Base-by-base conservation (phyloP, 768 basidiomycete species). In the Amyloporia xantha region DNA sequence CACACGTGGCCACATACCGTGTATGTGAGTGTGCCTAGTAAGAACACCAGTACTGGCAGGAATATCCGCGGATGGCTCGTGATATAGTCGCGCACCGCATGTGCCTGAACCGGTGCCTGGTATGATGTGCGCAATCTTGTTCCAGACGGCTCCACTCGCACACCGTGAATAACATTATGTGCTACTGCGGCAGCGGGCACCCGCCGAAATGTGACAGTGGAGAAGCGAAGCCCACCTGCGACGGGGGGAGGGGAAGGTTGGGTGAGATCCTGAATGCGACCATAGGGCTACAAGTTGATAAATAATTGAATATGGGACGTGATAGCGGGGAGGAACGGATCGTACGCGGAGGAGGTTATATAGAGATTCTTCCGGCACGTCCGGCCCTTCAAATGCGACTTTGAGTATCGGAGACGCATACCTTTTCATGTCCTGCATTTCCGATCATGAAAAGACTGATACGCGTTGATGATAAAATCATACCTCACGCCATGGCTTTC, bases 21-120 rank as follows among this genome's bases (percentile, higher is more conserved):
- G 62, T 95, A 96, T 19, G 90, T 90, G 30, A 98, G 57, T 2
- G 86, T 84, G 10, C 93, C 95, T n/a, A 98, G 63, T 2, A 98
- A 68, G 64, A 97, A 96, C 37, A 92, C 77, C 2, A 92, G 51
- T 15, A 92, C 64, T 0, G 92, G 91, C 2, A 93, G 64, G 45
- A 84, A 80, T 43, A 96, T 84, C 52, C 81, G 82, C 6, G 95
- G 94, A 67, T 98, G 94, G n/a, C 67, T 72, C 1, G 86, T 73
- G 52, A 92, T 72, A 86, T 92, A 97, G 62, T 84, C 82, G 26
- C 86, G 73, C 24, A 91, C 63, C 17, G 65, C 73, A 56, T 86
- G 84, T 0, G 74, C 76, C 59, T 81, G 77, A n/a, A 84, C 67
- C 13, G 84, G 82, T 40, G 71, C 71, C 56, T 82, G 73, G 59